Evolutionary conservation across 1,284 basidiomycete genomes (phyloP).

Genomic region (Naganishia liquefaciens): DNA sequence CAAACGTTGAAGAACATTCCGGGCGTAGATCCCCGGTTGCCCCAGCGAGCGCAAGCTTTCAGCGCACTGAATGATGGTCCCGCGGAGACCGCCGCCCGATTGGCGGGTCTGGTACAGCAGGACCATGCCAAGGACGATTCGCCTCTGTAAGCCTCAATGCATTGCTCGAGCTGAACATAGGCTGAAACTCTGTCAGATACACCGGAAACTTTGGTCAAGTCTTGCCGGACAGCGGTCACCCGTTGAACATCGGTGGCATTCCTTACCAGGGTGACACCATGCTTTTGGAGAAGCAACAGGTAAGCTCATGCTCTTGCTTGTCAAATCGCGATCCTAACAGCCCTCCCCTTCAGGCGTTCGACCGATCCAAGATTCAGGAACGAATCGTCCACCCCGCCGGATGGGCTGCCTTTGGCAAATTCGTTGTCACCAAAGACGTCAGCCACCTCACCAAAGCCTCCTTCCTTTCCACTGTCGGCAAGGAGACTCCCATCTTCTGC

Average conservation of each 20-base stretch:
- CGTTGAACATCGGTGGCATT: slow-evolving; percentile 48
- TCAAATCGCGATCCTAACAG: not conserved
- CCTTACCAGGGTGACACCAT: slow-evolving; percentile 46
- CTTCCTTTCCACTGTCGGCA: slow-evolving; percentile 43
- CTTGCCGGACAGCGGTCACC: slow-evolving; percentile 43
- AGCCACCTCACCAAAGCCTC: slow-evolving; percentile 44
- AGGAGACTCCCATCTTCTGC: slow-evolving; percentile 40
- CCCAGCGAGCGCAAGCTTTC: slow-evolving; percentile 46
- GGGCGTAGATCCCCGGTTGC: slow-evolving; percentile 45
- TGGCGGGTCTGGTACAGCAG: slow-evolving; percentile 44
- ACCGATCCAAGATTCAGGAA: slow-evolving; percentile 44
- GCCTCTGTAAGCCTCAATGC: slow-evolving; percentile 33
- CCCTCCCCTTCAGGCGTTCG: slow-evolving; percentile 42
- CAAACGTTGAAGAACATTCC: slow-evolving; percentile 44
- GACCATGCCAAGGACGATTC: slow-evolving; percentile 44
- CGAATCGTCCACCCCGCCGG: slow-evolving; percentile 50
- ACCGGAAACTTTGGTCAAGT: slow-evolving; percentile 50
- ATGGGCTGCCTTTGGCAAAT: slow-evolving; percentile 47
- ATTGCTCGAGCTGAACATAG: not conserved
- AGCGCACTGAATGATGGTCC: slow-evolving; percentile 49
- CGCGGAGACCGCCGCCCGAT: slow-evolving; percentile 43
- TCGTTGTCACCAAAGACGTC: slow-evolving; percentile 46
- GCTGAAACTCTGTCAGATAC: slow-evolving; percentile 31
- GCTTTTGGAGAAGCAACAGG: slow-evolving; percentile 47
- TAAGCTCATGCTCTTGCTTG: not conserved